Evolutionary conservation across 805 yeast genomes (phyloP), one percentile per base, ranked within the genome.

Genomic region (Pichia deserticola): DNA sequence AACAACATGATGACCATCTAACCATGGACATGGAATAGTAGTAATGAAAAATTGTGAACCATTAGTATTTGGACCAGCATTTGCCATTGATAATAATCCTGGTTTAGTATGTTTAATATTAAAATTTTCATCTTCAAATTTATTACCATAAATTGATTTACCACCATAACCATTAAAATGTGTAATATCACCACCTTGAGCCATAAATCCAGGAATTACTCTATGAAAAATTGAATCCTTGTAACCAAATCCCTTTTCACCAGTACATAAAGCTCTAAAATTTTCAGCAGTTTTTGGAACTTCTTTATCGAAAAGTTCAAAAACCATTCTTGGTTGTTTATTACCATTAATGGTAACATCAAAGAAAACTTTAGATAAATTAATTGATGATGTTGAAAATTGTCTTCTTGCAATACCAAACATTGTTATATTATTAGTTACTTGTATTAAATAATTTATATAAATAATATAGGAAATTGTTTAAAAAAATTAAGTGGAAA

Each of bases 181-280:
- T 66, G 89, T 85, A 73, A 86, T 82, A 72, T 86, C 93, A 76
- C 92, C 92, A 68, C 90, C 97, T 78, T 90, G 98, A 67, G 90
- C 77, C 98, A 90, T 90, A 78, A 90, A 90, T 70, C 86, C 82
- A 57, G 97, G 97, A 65, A 89, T 89, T 58, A 90, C 95, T 77
- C 97, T 85, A 88, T 90, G 97, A 93, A 92, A 90, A 57, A 82
- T 75, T 45, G 95, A 86, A 63, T 77, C 79, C 66, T 83, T 82
- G 80, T 82, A 89, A 53, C 96, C 96, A 62, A 74, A 86, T 54
- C 97, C 98, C 79, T 89, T 86, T 76, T 88, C 96, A 61, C 97
- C 96, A 55, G 96, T 84, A 67, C 85, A 79, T 60, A 84, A 70
- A 50, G 89, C 89, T 74, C 86, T 78, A 78, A 84, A 84, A 71